These are phyloP conservation scores for Kappamyces sp. DNA, from an alignment of 192 early-diverging fungal species.

Conservation along the genomic window DNA sequence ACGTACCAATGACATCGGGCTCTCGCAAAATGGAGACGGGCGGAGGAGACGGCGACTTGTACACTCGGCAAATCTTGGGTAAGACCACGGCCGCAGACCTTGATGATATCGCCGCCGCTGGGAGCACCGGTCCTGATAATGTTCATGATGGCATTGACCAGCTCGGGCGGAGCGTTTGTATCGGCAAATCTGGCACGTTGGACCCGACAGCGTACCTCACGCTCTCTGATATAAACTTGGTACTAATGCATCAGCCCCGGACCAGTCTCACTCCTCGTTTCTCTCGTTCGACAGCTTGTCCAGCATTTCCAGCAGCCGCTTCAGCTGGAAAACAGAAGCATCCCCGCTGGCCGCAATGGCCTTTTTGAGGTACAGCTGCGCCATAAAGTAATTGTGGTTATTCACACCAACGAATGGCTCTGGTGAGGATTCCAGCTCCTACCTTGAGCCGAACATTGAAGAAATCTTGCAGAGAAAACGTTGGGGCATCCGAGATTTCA, in stretches of 20 bases:
- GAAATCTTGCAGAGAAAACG: too few relatives aligned
- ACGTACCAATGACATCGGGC: constrained; percentile 6
- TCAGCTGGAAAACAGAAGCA: constrained; percentile 4
- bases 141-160: constrained; percentile 13
- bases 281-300: constrained; percentile 4
- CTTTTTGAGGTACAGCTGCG: constrained; percentile 8
- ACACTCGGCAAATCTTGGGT: constrained; percentile 9
- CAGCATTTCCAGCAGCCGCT: constrained; percentile 7
- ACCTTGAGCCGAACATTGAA: too few relatives aligned
- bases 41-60: background rate
- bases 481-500: too few relatives aligned
- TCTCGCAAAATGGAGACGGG: background rate
- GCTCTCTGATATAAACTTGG: constrained; percentile 7
- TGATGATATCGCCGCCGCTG: constrained; percentile 16
- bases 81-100: background rate
- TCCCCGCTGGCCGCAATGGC: constrained; percentile 1
- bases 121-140: constrained; percentile 7
- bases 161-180: background rate
- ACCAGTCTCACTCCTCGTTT: background rate
- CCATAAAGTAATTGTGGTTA: constrained; percentile 15
- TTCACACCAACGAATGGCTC: constrained; percentile 8
- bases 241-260: background rate
- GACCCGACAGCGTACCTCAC: constrained; percentile 1
- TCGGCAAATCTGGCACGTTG: background rate
- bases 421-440: too few relatives aligned